phyloP scores from a whole-genome alignment of 192 early-diverging fungal species.

The Rhizoclosmatium globosum region DNA sequence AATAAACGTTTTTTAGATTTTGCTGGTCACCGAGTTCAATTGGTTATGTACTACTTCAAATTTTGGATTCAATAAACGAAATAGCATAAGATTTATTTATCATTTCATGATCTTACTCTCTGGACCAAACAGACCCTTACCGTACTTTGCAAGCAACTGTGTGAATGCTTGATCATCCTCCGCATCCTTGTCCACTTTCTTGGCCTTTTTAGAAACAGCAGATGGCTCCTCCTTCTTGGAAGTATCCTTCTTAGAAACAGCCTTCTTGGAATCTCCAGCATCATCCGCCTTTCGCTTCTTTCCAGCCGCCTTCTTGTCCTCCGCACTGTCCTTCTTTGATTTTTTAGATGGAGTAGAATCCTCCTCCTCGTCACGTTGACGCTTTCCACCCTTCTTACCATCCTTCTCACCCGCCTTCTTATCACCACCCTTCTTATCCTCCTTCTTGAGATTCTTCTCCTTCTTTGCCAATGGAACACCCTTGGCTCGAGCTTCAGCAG shows the following conservation, averaged over 20 bases:
- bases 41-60: too few relatives aligned
- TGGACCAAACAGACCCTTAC: conserved; percentile 45
- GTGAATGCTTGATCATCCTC: conserved; percentile 33
- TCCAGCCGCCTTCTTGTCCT: not conserved
- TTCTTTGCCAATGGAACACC: conserved; percentile 25
- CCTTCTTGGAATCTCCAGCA: not conserved
- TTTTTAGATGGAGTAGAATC: not conserved
- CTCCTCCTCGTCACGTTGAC: conserved; percentile 24
- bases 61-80: too few relatives aligned
- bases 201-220: not conserved
- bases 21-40: too few relatives aligned
- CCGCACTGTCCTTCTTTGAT: not conserved
- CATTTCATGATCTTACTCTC: conserved; percentile 12
- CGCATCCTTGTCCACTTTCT: not conserved
- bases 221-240: not conserved
- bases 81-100: not conserved
- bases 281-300: not conserved
- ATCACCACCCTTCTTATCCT: conserved; percentile 8
- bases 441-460: conserved; percentile 16
- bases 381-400: conserved; percentile 12
- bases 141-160: conserved; percentile 34
- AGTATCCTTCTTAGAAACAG: not conserved
- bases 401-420: conserved; percentile 22
- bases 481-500: conserved; percentile 30
- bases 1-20: too few relatives aligned